phyloP scores from a whole-genome alignment of 2,329 filamentous ascomycete species.

The Samsoniella hepiali region DNA sequence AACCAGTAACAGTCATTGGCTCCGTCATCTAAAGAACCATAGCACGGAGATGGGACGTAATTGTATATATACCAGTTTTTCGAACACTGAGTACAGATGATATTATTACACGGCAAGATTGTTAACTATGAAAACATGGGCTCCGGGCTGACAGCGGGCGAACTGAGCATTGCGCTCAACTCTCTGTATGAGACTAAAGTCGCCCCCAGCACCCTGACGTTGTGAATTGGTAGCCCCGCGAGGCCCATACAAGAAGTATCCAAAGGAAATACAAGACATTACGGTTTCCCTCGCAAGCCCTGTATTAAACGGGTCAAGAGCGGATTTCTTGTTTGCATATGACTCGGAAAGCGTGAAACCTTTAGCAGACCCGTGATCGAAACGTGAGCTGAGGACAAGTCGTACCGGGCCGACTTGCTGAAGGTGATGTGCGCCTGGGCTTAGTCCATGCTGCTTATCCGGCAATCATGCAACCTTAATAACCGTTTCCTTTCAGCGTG shows the following conservation, averaged over 20 bases:
- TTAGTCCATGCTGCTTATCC: background rate
- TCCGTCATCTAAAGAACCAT: background rate
- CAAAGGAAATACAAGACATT: background rate
- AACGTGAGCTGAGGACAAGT: background rate
- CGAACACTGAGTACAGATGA: background rate
- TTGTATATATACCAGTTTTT: background rate
- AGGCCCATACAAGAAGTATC: background rate
- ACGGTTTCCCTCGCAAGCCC: background rate
- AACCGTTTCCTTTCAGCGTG: background rate
- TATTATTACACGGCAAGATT: background rate
- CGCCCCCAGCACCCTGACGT: background rate
- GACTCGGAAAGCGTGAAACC: constrained; percentile 1
- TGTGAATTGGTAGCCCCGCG: background rate
- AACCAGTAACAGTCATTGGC: background rate
- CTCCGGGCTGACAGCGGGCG: too few relatives aligned
- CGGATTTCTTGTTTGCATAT: background rate
- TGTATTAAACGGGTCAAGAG: background rate
- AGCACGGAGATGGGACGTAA: background rate
- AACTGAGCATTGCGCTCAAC: constrained; percentile 9
- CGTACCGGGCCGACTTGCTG: background rate
- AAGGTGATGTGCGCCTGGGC: background rate
- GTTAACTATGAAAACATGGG: too few relatives aligned
- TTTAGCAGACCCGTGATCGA: background rate
- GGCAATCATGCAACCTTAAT: background rate
- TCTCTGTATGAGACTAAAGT: background rate